Base-by-base conservation (phyloP, 139 green algal genomes). In the Coelastrella sp. region DNA sequence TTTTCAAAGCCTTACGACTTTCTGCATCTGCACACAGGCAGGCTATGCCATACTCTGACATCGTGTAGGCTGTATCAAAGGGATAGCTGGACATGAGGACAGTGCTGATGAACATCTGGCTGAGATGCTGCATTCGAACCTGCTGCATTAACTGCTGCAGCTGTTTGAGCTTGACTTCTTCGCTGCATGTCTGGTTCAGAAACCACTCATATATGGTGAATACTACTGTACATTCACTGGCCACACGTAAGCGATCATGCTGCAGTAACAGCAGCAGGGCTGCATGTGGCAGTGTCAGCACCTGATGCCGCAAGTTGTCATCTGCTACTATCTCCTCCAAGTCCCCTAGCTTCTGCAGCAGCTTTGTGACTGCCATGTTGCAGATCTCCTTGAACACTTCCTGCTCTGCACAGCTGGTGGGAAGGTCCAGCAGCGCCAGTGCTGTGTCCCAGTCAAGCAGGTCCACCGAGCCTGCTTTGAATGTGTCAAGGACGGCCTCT, bases 331-430 rank as follows among this genome's bases (percentile, higher is more conserved):
- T 25, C 8, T 60, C 24, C 75, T 82, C 75, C 75, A 82, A 56
- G 27, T 82, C 75, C 9, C 75, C 75, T 56, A 82, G 27, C 75
- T 82, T 56, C 25, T 82, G 75, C 75, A 60, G 25, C 75, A 82
- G 75, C 75, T 82, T 82, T 56, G 17, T 4, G 9, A 17, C 10
- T 63, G 27, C n/a, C 22, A 22, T 17, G 49, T 19, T 25, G 56
- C 49, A 82, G 25, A 82, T 15, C 20, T 19, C 8, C 74, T 59
- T 59, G 12, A 10, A 81, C 22, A 0, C 74, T 14, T 11, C 24
- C 25, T 14, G n/a, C 5, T 81, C n/a, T 59, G 74, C 24, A 81
- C 74, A 81, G 25, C 74, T 57, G 56, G 74, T 25, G 15, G 63
- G 63, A 20, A 70, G 63, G 63, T 70, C 63, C 63, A 70, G 63